Percentiles rank a stretch among this genome's conserved stretches.
phyloP scores from a whole-genome alignment of 495 filamentous ascomycete species.

The Penicillium fimorum region DNA sequence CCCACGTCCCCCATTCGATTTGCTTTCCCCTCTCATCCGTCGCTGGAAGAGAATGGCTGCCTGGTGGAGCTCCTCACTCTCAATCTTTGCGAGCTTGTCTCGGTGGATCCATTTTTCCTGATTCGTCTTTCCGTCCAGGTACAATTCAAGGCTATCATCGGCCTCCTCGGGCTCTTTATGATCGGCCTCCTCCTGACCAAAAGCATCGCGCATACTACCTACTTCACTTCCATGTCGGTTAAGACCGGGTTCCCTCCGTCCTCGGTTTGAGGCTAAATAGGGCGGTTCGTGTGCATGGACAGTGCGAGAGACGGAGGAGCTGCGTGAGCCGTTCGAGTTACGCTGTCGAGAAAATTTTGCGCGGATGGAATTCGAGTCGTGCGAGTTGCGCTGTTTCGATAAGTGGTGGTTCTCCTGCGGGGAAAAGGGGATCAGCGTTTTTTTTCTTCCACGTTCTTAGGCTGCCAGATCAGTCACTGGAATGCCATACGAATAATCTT shows the following conservation, averaged over 20 bases:
- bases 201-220: conserved; percentile 56
- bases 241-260: conserved; percentile 49
- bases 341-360: conserved; percentile 33
- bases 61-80: conserved; percentile 87
- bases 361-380: conserved; percentile 34
- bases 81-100: conserved; percentile 91
- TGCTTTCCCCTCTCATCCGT: conserved; percentile 56
- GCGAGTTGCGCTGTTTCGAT: conserved; percentile 38
- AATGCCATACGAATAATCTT: conserved; percentile 17
- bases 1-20: conserved; percentile 53
- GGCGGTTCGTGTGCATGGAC: conserved; percentile 30
- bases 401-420: conserved; percentile 31
- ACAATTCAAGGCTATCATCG: conserved; percentile 15
- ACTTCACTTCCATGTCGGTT: conserved; percentile 52
- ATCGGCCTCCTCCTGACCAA: conserved; percentile 40
- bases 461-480: not conserved
- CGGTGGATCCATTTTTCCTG: conserved; percentile 85
- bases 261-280: conserved; percentile 28
- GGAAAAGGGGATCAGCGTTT: conserved; percentile 9
- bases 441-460: conserved; percentile 3
- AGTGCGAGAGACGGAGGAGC: conserved; percentile 40
- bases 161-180: conserved; percentile 26
- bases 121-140: conserved; percentile 26
- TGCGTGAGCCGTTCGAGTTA: conserved; percentile 41
- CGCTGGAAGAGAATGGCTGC: conserved; percentile 73